phyloP scores from a whole-genome alignment of 495 filamentous ascomycete species.

The Recurvomyces mirabilis region DNA sequence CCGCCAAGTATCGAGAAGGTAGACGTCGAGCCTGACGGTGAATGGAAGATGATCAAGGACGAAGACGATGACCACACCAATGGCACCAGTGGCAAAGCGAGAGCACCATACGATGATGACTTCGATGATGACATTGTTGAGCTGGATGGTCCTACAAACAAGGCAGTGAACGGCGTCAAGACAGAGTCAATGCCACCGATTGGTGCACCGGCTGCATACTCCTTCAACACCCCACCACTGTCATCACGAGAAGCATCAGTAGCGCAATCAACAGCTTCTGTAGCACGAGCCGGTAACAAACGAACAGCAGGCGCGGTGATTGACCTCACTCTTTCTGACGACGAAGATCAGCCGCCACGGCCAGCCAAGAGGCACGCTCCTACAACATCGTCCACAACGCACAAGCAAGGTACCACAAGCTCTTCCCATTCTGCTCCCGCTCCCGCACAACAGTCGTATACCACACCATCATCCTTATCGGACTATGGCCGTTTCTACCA shows the following conservation, averaged over 20 bases:
- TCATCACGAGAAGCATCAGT: conserved; percentile 47
- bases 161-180: conserved; percentile 33
- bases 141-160: conserved; percentile 43
- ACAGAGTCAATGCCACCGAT: conserved; percentile 2
- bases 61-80: conserved; percentile 26
- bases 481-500: conserved; percentile 1
- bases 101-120: conserved; percentile 40
- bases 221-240: conserved; percentile 38
- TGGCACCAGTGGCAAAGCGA: conserved; percentile 13
- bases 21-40: conserved; percentile 75
- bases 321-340: conserved; percentile 66
- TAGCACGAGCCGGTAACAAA: conserved; percentile 40
- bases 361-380: conserved; percentile 14
- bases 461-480: conserved; percentile 14
- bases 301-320: conserved; percentile 55
- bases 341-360: conserved; percentile 51
- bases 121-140: conserved; percentile 58
- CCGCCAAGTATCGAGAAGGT: conserved; percentile 64
- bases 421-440: background rate
- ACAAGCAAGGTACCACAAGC: conserved; percentile 1
- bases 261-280: conserved; percentile 32
- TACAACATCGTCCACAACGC: background rate
- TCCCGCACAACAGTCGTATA: conserved; percentile 5
- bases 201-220: background rate
- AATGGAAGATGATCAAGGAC: conserved; percentile 48